phyloP scores from a whole-genome alignment of 352 stramenopile species.

The Globisporangium acanthophoron region DNA sequence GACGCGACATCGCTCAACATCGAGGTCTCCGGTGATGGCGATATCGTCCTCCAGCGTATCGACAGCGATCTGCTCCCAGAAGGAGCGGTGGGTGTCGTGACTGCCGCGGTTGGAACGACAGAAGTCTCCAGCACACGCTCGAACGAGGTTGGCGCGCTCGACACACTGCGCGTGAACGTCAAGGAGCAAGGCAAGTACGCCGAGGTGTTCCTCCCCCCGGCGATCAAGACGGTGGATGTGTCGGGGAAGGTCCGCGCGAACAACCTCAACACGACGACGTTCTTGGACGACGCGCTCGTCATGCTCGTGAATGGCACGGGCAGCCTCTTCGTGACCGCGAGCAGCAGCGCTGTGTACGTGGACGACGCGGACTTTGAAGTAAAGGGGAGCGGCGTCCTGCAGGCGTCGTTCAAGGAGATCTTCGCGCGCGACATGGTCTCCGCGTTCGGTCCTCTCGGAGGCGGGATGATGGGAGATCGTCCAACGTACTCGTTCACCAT shows the following conservation, averaged over 20 bases:
- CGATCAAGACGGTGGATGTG: background rate
- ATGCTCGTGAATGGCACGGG: conserved; percentile 4
- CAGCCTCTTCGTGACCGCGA: conserved; percentile 3
- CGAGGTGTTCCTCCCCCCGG: background rate
- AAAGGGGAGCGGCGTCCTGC: background rate
- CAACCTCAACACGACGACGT: background rate
- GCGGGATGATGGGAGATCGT: background rate
- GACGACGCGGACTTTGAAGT: conserved; percentile 1
- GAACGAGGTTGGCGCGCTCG: background rate
- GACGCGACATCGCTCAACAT: background rate
- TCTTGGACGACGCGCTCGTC: conserved; percentile 1
- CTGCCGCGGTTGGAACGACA: background rate
- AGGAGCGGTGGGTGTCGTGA: background rate
- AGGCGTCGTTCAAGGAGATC: conserved; percentile 4
- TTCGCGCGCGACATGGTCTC: background rate
- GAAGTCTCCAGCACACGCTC: background rate
- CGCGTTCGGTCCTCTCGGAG: background rate
- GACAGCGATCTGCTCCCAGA: conserved; percentile 9
- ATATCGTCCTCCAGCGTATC: background rate
- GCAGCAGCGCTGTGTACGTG: conserved; percentile 5
- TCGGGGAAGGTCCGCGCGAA: background rate
- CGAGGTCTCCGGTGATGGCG: background rate
- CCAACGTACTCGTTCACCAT: background rate
- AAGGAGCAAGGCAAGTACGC: background rate
- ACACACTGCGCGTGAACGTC: background rate